Evolutionary conservation across 192 early-diverging fungal species (phyloP).

Genomic region (Paraglomus brasilianum): DNA sequence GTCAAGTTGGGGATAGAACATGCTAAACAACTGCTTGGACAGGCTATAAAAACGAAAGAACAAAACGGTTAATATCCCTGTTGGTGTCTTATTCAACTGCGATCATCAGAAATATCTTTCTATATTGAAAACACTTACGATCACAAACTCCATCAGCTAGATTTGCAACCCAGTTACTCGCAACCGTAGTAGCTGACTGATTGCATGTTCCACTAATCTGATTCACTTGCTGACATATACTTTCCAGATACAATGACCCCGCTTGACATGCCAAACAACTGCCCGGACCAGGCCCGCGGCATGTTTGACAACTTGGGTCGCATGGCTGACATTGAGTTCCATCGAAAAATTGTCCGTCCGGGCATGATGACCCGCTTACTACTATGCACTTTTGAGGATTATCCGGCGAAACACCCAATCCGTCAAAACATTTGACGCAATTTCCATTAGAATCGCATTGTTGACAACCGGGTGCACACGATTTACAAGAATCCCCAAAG

Average conservation of each 20-base stretch:
- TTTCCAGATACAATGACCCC: neutral
- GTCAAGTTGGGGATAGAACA: neutral
- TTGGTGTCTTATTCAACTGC: too few species aligned
- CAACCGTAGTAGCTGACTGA: too few species aligned
- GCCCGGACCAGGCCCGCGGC: neutral
- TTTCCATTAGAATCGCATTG: neutral
- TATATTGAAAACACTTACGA: neutral
- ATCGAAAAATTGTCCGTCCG: neutral
- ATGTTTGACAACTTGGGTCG: neutral
- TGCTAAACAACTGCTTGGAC: constrained; percentile 14
- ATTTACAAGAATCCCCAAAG: neutral
- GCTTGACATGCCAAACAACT: neutral
- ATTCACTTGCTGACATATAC: neutral
- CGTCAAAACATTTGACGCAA: neutral
- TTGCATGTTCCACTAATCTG: neutral
- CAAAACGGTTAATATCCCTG: too few species aligned
- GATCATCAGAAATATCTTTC: too few species aligned
- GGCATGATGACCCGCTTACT: neutral
- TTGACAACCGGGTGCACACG: neutral
- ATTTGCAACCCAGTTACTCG: neutral
- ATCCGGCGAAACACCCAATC: neutral
- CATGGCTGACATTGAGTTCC: neutral
- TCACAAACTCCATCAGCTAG: neutral
- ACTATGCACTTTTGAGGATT: neutral
- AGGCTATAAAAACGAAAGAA: constrained; percentile 3